These are phyloP conservation scores for Lyophyllum atratum DNA, from an alignment of 768 basidiomycete species.

Conservation along the genomic window DNA sequence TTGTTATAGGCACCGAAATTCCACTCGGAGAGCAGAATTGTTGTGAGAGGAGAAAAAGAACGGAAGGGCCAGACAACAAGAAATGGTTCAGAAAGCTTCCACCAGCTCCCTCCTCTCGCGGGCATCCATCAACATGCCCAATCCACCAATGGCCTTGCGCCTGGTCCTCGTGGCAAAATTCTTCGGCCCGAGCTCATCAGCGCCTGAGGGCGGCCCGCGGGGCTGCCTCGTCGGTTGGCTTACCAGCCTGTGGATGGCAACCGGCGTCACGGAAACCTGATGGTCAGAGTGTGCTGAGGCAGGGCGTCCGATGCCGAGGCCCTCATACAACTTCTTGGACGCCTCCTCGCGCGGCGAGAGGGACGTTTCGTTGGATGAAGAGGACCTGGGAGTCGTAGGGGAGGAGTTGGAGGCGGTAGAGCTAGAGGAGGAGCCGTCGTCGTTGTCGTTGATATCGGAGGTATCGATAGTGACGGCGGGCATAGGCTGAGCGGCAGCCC, in stretches of 20 bases:
- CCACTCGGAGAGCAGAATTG: constrained; percentile 8
- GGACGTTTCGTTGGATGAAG: constrained; percentile 59
- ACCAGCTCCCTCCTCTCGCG: constrained; percentile 78
- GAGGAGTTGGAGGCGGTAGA: constrained; percentile 55
- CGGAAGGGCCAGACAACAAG: constrained; percentile 11
- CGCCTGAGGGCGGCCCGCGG: constrained; percentile 82
- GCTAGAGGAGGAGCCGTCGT: constrained; percentile 60
- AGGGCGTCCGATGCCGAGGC: constrained; percentile 81
- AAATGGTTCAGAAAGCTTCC: constrained; percentile 58
- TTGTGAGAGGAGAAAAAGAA: constrained; percentile 14
- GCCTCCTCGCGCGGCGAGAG: constrained; percentile 88
- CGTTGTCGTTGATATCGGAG: constrained; percentile 54
- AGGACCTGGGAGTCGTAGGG: constrained; percentile 75
- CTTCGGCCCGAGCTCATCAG: constrained; percentile 84
- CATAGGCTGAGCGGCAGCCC: constrained; percentile 50
- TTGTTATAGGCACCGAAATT: not conserved
- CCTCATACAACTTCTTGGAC: constrained; percentile 84
- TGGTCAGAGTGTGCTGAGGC: constrained; percentile 45
- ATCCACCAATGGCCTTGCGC: constrained; percentile 80
- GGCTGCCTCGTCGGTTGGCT: constrained; percentile 85
- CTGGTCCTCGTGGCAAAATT: constrained; percentile 88
- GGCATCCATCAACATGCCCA: constrained; percentile 78
- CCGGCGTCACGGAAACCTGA: constrained; percentile 37
- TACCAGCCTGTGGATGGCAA: constrained; percentile 56
- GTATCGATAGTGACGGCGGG: constrained; percentile 61